Base-by-base conservation (phyloP, 2,329 filamentous ascomycete genomes). In the Capronia epimyces region DNA sequence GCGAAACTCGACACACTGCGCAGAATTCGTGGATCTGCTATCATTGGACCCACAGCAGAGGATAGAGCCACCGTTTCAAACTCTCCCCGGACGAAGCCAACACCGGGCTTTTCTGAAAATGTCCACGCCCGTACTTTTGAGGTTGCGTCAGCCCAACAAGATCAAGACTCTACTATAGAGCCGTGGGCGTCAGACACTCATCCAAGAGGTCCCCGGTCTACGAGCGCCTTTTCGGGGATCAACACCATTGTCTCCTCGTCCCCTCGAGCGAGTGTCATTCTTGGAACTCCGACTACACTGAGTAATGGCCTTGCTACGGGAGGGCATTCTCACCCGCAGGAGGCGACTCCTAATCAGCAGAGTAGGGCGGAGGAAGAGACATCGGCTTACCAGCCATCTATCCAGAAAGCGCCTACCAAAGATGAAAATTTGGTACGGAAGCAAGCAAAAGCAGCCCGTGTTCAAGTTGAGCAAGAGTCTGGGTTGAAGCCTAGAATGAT, bases 211-310 rank as follows among this genome's bases (percentile, higher is more conserved):
- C 29, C 27, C 34, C 31, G 25, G 25, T 43, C 41, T n/a, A 40
- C 34, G 3, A 59, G 43, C 44, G 36, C 32, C n/a, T 59, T 61
- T 43, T 60, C 59, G 6, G 43, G 51, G 7, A 52, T 61, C 43
- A 61, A 34, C 41, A 60, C 55, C 16, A 32, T 60, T 21, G 53
- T 50, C 15, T 52, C 55, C 15, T 49, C 50, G 20, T 49, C 52
- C 18, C 57, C 59, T 15, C 55, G 50, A 5, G 27, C 43, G 29
- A 56, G 52, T 27, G 36, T 58, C 15, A 15, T 53, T 15, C 27
- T 53, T 36, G 52, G 49, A 40, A 18, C 40, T 2, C 22, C 43
- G 15, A 43, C 6, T 13, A 32, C 22, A n/a, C 18, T 24, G 24
- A 36, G 12, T 18, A 42, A 15, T 41, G 42, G 29, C 22, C 13